Base-by-base conservation (phyloP, 192 early-diverging fungal species). In the Linnemannia schmuckeri region DNA sequence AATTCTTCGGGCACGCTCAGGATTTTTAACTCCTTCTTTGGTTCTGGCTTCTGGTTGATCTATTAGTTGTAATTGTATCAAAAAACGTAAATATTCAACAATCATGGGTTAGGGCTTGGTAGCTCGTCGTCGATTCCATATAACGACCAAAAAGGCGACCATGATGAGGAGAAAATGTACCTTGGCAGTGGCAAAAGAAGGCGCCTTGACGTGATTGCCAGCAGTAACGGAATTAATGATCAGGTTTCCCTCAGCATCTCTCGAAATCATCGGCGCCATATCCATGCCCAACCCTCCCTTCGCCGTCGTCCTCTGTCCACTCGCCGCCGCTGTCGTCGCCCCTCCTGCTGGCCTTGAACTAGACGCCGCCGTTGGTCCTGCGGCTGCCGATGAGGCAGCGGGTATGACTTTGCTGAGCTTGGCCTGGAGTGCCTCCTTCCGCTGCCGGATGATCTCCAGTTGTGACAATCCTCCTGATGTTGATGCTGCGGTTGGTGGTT, bases 1-100 rank as follows among this genome's bases (percentile, higher is more conserved):
- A 93, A 91, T 44, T 90, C 93, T 74, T 82, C 88, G 77, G 85
- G 82, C 75, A 83, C 78, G 57, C 81, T 91, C 77, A 74, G 93
- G 77, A 79, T 90, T 89, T 82, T 92, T 89, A 27, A 89, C 69
- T 77, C 85, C 78, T 82, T 93, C 89, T 80, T 91, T 78, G 49
- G 85, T 66, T 73, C 88, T 85, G 54, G 89, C 74, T 90, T 66
- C 83, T 74, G 46, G 82, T 82, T 72, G 70, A 81, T 22, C 80
- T 84, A 57, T 42, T 49, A 49, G 47, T 49, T 2, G 47, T 46
- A 66, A 30, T 54, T 41, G 49, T 30, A 13, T 46, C 44, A 80
- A 55, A 78, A 73, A 40, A 73, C 18, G 17, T 63, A 80, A 85
- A 61, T 71, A 70, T 20, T 8, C 57, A 41, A 30, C 18, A 12